Evolutionary conservation across 768 basidiomycete genomes (phyloP), one percentile per base, ranked within the genome.

Genomic region (Lyophyllum atratum): DNA sequence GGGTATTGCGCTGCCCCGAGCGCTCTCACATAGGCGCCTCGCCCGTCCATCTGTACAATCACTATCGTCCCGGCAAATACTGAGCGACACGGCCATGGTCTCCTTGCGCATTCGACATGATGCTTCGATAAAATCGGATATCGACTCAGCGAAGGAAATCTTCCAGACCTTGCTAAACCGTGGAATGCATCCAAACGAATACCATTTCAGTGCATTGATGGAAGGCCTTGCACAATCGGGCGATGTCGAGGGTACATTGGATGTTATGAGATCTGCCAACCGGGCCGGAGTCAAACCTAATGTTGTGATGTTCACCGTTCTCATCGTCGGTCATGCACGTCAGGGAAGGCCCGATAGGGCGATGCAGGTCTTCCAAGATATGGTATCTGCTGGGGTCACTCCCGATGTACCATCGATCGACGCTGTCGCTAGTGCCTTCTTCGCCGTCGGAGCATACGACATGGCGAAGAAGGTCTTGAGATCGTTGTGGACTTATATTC

Each of bases 141-240:
- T 82, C 55, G 72, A 76, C 39, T 68, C 78, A 4, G 85, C 88
- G 7, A 71, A 80, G 51, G 74, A 76, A 11, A 69, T 85, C 37
- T 86, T 92, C 61, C 75, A 80, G 21, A 68, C 74, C 19, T 81
- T 93, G 76, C 68, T 90, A 50, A 74, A 77, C 48, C 83, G 84
- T 55, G 92, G 92, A 10, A 76, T 95, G 53, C 82, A 82, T 47
- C 86, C 90, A 10, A 89, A 84, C 64, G 76, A 77, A 54, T 84
- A 90, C 66, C 93, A 95, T 70, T 87, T 85, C 63, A 76, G 78
- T 28, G 85, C 90, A 51, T 73, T 95, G 56, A 86, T 95, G 80
- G 85, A 90, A 61, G 90, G 89, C n/a, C 87, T 86, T 62, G 72
- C 79, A 17, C 75, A 71, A 3, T 69, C 71, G 1, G 90, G 89